Evolutionary conservation across 768 basidiomycete genomes (phyloP), one percentile per base, ranked within the genome.

Genomic region (Lactarius sp.): DNA sequence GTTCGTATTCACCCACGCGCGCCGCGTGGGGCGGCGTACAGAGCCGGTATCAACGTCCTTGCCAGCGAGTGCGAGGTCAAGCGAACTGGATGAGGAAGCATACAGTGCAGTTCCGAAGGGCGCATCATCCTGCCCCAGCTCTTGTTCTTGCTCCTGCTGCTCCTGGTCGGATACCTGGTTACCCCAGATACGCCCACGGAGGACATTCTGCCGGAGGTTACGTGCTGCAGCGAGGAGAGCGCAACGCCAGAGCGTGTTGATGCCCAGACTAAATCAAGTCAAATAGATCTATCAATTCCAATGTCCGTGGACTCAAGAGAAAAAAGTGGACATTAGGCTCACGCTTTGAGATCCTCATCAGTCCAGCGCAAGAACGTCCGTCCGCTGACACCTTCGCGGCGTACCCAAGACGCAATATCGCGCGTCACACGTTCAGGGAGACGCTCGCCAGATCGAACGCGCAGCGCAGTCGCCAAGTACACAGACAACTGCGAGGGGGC

Each of bases 171-270:
- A 67, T 13, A 72, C 69, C 3, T 69, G 68, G 3, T 70, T 67
- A 5, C 78, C 79, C 78, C 80, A 83, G 46, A 88, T 84, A 22
- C 81, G 79, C 16, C 82, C 83, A 39, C 81, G 81, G 34, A 87
- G 76, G 55, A 82, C 75, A 59, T 80, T 79, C 66, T 84, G 81
- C 36, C 86, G 80, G 6, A 90, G 80, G 36, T 74, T 76, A 20
- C 81, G 83, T 1, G 84, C 81, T 5, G 81, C 77, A 6, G 74
- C 64, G 20, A 88, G 78, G 51, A 89, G 75, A 1, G 82, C 78
- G 4, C 77, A 71, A 47, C 82, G 78, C 78, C 80, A 83, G n/a
- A 77, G 77, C 61, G 78, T 77, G 66, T 78, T 79, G 52, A 85
- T 74, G 16, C 80, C 82, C 52, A 80, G 78, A 39, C 83, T 83